These are phyloP conservation scores for Hypoxylon sp. DNA, from an alignment of 2,329 filamentous ascomycete genomes.

Conservation along the genomic window DNA sequence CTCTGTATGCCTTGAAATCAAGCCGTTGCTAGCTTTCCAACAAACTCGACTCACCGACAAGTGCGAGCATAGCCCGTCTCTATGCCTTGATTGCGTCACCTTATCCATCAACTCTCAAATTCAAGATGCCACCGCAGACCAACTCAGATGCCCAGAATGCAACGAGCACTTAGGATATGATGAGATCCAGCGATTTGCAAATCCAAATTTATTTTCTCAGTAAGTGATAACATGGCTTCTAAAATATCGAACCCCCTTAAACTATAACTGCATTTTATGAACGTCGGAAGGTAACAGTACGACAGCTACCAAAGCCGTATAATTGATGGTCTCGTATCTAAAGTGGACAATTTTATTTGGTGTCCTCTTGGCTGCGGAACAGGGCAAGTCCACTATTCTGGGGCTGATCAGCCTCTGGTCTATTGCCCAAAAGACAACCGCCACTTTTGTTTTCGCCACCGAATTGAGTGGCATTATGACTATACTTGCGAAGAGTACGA, in stretches of 20 bases:
- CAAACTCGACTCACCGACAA: slow-evolving; percentile 13
- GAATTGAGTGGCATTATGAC: slow-evolving; percentile 59
- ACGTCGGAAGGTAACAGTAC: not conserved
- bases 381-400: slow-evolving; percentile 66
- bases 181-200: slow-evolving; percentile 63
- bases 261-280: not conserved
- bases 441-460: slow-evolving; percentile 61
- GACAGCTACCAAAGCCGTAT: slow-evolving; percentile 30
- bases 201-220: slow-evolving; percentile 60
- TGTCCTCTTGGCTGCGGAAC: slow-evolving; percentile 67
- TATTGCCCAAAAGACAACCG: slow-evolving; percentile 58
- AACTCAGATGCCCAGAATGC: slow-evolving; percentile 65
- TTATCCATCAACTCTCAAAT: slow-evolving; percentile 36
- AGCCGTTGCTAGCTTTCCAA: slow-evolving; percentile 18
- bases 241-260: too few species aligned
- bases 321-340: slow-evolving; percentile 54
- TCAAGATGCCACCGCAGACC: slow-evolving; percentile 2
- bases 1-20: slow-evolving; percentile 37
- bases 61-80: slow-evolving; percentile 32
- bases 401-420: slow-evolving; percentile 58
- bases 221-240: slow-evolving; percentile 46
- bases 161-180: slow-evolving; percentile 58
- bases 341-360: slow-evolving; percentile 65
- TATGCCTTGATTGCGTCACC: slow-evolving; percentile 36
- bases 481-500: slow-evolving; percentile 62